Conservation (phyloP, 495 filamentous ascomycete species). For the Aspergillus mulundensis region DNA sequence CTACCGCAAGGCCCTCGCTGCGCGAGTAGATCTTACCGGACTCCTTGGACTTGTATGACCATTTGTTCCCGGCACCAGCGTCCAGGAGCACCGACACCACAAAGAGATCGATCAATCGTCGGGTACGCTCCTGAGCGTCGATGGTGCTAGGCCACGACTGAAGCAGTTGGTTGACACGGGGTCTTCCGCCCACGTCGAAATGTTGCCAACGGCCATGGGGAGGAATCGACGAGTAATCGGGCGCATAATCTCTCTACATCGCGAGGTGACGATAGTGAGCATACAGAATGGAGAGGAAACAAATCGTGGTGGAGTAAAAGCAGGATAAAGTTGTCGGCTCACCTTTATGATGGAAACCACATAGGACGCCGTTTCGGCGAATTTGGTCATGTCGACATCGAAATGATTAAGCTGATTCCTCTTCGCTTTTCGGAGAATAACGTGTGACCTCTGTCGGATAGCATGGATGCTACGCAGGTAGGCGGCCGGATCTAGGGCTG, state of each 20-base stretch:
- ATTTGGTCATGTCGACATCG: conserved; percentile 84
- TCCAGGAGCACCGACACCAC: conserved; percentile 66
- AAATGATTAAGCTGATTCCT: conserved; percentile 82
- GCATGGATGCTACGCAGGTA: conserved; percentile 90
- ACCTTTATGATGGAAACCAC: conserved; percentile 97
- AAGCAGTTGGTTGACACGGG: conserved; percentile 63
- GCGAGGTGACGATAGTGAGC: conserved; percentile 13
- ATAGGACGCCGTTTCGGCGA: conserved; percentile 82
- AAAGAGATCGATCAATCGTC: conserved; percentile 63
- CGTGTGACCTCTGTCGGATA: conserved; percentile 71
- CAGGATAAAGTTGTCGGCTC: conserved; percentile 10
- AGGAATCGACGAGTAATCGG: conserved; percentile 77
- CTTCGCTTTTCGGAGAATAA: conserved; percentile 74
- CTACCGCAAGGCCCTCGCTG: conserved; percentile 90
- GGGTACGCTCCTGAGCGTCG: conserved; percentile 59
- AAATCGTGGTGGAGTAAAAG: conserved; percentile 1
- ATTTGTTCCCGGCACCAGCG: conserved; percentile 61
- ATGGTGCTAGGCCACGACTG: conserved; percentile 58
- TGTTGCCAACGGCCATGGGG: conserved; percentile 71
- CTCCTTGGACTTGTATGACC: conserved; percentile 86
- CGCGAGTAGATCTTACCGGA: conserved; percentile 79
- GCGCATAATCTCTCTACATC: conserved; percentile 76
- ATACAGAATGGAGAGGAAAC: not conserved
- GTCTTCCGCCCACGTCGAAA: conserved; percentile 64
- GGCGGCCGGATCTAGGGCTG: conserved; percentile 81